Conservation (phyloP, 345 rosid genomes). For the Hibiscus mutabilis region DNA sequence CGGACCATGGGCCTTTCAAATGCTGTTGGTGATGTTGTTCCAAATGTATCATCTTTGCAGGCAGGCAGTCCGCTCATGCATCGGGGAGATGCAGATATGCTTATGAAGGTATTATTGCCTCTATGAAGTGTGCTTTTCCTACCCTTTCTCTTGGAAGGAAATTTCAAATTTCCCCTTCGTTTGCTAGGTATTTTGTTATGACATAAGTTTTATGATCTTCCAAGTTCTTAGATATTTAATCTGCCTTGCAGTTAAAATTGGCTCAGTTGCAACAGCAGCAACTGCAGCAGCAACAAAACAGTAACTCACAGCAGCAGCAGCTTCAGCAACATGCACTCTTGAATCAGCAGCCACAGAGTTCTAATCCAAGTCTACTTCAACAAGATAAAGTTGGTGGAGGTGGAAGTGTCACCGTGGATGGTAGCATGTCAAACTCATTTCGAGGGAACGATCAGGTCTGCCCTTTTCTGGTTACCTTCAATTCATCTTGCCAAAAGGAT, state of each 20-base stretch:
- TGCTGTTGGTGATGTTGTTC: conserved; percentile 33
- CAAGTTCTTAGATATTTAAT: background rate
- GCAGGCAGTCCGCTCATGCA: conserved; percentile 28
- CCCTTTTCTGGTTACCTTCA: conserved; percentile 16
- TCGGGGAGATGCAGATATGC: conserved; percentile 37
- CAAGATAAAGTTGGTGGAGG: conserved; percentile 84
- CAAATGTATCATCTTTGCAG: conserved; percentile 34
- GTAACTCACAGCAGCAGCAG: conserved; percentile 21
- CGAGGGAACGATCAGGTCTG: conserved; percentile 97
- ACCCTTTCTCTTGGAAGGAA: background rate
- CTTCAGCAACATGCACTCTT: conserved; percentile 57
- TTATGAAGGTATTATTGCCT: conserved; percentile 14
- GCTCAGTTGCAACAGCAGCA: conserved; percentile 54
- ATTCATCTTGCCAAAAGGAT: background rate
- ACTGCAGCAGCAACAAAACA: conserved; percentile 34
- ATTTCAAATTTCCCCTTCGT: background rate
- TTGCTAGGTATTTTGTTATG: background rate
- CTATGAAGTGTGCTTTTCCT: background rate
- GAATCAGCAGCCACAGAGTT: conserved; percentile 70
- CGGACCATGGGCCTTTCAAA: conserved; percentile 28
- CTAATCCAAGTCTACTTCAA: conserved; percentile 52
- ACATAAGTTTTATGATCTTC: background rate
- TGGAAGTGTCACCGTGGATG: conserved; percentile 67
- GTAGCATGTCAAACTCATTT: conserved; percentile 83
- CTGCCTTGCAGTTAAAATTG: conserved; percentile 48